Conservation (phyloP, 1,284 basidiomycete genomes). For the Trametes sp. region DNA sequence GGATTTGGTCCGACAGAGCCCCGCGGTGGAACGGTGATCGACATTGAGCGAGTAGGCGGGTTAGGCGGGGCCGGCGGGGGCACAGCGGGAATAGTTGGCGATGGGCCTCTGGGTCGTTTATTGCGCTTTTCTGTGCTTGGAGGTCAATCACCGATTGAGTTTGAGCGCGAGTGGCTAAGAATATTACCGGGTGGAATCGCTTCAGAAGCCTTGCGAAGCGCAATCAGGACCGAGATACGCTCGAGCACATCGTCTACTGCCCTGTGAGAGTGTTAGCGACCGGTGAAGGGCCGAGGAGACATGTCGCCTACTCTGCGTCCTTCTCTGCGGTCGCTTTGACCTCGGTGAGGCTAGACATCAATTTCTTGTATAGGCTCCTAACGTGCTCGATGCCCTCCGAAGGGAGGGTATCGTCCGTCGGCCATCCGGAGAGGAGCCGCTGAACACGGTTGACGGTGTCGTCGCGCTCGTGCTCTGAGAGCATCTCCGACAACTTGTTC, state of each 20-base stretch:
- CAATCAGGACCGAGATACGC: slow-evolving; percentile 70
- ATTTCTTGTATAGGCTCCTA: slow-evolving; percentile 67
- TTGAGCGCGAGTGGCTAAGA: slow-evolving; percentile 3
- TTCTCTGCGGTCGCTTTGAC: slow-evolving; percentile 65
- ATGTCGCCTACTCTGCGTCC: slow-evolving; percentile 61
- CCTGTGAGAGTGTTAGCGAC: slow-evolving; percentile 46
- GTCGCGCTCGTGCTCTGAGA: slow-evolving; percentile 54
- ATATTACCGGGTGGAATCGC: slow-evolving; percentile 57
- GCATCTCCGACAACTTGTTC: slow-evolving; percentile 59
- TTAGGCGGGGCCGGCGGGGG: slow-evolving; percentile 49
- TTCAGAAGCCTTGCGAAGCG: slow-evolving; percentile 74
- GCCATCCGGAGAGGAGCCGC: slow-evolving; percentile 73
- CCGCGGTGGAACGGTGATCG: slow-evolving; percentile 62
- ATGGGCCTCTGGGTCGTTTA: slow-evolving; percentile 75
- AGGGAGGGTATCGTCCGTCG: slow-evolving; percentile 69
- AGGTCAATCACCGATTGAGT: not conserved
- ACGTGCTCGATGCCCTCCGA: slow-evolving; percentile 71
- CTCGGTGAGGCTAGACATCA: slow-evolving; percentile 65
- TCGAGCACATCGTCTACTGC: slow-evolving; percentile 77
- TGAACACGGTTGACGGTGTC: slow-evolving; percentile 77
- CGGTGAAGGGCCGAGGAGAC: slow-evolving; percentile 12
- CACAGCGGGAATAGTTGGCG: slow-evolving; percentile 57
- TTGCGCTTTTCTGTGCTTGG: slow-evolving; percentile 66
- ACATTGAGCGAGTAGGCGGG: slow-evolving; percentile 45
- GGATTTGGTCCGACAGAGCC: slow-evolving; percentile 64